These are phyloP conservation scores for Cavenderia fasciculata DNA, from an alignment of 78 protist species.

Conservation along the genomic window DNA sequence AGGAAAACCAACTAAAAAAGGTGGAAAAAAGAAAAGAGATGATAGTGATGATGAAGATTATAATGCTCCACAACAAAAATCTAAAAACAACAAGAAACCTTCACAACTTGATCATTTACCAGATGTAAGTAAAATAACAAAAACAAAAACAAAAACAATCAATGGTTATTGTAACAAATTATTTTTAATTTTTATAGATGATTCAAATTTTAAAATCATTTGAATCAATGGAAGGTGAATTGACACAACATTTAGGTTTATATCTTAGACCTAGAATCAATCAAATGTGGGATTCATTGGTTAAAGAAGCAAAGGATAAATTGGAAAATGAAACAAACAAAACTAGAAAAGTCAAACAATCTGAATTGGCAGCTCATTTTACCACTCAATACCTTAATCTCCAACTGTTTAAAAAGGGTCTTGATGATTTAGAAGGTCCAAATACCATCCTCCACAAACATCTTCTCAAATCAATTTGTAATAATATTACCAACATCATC, in stretches of 20 bases:
- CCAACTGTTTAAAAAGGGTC: slow-evolving; percentile 58
- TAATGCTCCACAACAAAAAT: background rate
- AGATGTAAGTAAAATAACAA: slow-evolving; percentile 6
- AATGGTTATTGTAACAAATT: background rate
- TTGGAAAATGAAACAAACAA: slow-evolving; percentile 51
- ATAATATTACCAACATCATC: slow-evolving; percentile 24
- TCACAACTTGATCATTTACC: slow-evolving; percentile 47
- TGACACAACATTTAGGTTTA: slow-evolving; percentile 44
- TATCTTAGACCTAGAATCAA: slow-evolving; percentile 63
- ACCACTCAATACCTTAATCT: slow-evolving; percentile 14
- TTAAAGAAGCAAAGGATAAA: slow-evolving; percentile 54
- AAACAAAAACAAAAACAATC: background rate
- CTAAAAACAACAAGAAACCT: background rate
- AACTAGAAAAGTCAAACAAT: slow-evolving; percentile 30
- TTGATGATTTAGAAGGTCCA: slow-evolving; percentile 9
- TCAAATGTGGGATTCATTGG: slow-evolving; percentile 52
- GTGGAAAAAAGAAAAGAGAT: slow-evolving; percentile 3
- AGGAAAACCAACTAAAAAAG: slow-evolving; percentile 8
- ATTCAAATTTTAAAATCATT: slow-evolving; percentile 45
- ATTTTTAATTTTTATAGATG: background rate
- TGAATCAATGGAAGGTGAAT: slow-evolving; percentile 69
- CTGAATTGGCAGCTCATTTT: slow-evolving; percentile 8
- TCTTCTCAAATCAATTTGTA: slow-evolving; percentile 32
- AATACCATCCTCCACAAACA: slow-evolving; percentile 29
- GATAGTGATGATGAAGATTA: slow-evolving; percentile 38